Base-by-base conservation (phyloP, 495 filamentous ascomycete genomes). In the Coniosporium apollinis region DNA sequence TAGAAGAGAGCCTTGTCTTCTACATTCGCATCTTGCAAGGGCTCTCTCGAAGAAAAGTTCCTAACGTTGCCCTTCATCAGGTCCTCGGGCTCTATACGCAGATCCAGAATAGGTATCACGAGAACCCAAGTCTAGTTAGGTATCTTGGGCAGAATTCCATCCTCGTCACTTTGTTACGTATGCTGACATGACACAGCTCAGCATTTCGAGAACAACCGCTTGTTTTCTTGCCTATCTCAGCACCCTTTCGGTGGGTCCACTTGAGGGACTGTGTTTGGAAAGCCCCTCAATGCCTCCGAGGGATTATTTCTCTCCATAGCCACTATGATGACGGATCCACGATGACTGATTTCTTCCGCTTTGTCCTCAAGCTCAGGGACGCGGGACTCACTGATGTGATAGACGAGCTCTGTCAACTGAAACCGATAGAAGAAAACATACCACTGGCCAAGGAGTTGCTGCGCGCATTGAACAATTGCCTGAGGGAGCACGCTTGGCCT, bases 201-300 rank as follows among this genome's bases (percentile, higher is more conserved):
- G 30, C 13, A 4, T 16, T 33, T 5, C 4, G 10, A 18, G 4
- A 34, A 13, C 13, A 10, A 34, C 3, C 17, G 7, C n/a, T 34
- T 8, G 15, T 34, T n/a, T 34, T 34, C 32, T 14, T 34, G 9
- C 4, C 8, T 8, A 19, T 19, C 11, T 7, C 7, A 33, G 11
- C 16, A 10, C 14, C 30, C 10, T 1, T 22, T 11, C 32, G 32
- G 4, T 34, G 32, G 32, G 17, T 34, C 32, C 22, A 21, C n/a
- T 13, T 10, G 2, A 11, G n/a, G n/a, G 32, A 34, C 4, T 34
- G 32, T 14, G 19, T 34, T 13, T 34, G 32, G 32, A 34, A 30
- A 26, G 37, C 29, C 9, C 28, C 30, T 11, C 20, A 9, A 6
- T n/a, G n/a, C 4, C 37, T 29, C 4, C 11, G 11, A 5, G 19